These are phyloP conservation scores for Trichoderma brevicompactum DNA, from an alignment of 2,329 filamentous ascomycete genomes.

Conservation along the genomic window DNA sequence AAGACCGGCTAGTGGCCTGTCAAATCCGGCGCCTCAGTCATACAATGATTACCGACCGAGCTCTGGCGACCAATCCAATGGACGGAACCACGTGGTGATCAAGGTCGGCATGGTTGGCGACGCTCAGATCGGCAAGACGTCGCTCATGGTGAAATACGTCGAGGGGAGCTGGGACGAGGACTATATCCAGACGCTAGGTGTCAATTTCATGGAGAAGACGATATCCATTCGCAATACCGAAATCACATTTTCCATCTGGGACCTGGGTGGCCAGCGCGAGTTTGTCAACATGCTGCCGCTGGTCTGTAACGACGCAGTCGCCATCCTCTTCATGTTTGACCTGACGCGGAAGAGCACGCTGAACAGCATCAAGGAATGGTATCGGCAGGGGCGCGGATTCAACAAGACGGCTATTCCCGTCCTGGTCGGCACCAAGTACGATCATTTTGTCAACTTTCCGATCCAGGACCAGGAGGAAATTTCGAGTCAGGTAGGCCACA, in stretches of 20 bases:
- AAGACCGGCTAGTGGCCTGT: slow-evolving; percentile 60
- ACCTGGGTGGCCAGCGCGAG: slow-evolving; percentile 94
- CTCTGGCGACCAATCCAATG: slow-evolving; percentile 48
- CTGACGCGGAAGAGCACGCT: slow-evolving; percentile 96
- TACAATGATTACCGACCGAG: slow-evolving; percentile 53
- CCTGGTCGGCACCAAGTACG: slow-evolving; percentile 95
- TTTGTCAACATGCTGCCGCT: slow-evolving; percentile 99
- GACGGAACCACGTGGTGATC: slow-evolving; percentile 83
- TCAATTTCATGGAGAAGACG: slow-evolving; percentile 99
- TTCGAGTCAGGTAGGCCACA: slow-evolving; percentile 75
- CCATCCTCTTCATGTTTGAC: slow-evolving; percentile 99
- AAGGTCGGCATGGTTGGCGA: slow-evolving; percentile 99
- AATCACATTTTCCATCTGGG: slow-evolving; percentile 99
- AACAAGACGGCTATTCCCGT: slow-evolving; percentile 99
- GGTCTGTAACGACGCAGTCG: slow-evolving; percentile 99
- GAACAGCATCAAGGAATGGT: slow-evolving; percentile 99
- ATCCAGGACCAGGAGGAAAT: slow-evolving; percentile 98
- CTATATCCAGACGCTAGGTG: slow-evolving; percentile 97
- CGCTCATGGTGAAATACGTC: slow-evolving; percentile 99
- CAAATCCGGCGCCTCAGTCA: slow-evolving; percentile 47
- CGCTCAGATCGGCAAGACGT: slow-evolving; percentile 98
- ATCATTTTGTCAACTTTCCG: slow-evolving; percentile 99
- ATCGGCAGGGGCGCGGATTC: slow-evolving; percentile 94
- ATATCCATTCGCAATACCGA: slow-evolving; percentile 99
- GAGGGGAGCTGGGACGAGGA: slow-evolving; percentile 99